phyloP scores from a whole-genome alignment of 176 grass and related monocot species.

The Aegilops longissima region DNA sequence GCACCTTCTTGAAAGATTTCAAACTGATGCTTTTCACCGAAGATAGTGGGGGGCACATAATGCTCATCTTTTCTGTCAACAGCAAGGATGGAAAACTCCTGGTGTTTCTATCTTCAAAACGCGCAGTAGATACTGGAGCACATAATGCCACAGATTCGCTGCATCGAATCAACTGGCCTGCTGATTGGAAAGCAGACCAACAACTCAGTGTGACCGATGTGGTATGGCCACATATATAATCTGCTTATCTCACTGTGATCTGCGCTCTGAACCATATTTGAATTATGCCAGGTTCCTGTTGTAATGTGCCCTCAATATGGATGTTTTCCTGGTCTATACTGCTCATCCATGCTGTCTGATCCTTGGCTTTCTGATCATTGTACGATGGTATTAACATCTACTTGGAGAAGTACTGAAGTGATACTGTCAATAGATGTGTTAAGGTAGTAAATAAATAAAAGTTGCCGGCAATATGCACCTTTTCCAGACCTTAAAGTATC shows the following conservation, averaged over 20 bases:
- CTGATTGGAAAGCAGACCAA: slow-evolving; percentile 39
- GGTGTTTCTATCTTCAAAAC: slow-evolving; percentile 65
- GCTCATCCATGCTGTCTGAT: slow-evolving; percentile 56
- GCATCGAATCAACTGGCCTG: slow-evolving; percentile 54
- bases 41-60: not conserved
- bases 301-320: slow-evolving; percentile 71
- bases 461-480: not conserved
- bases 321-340: slow-evolving; percentile 84
- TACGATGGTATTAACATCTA: slow-evolving; percentile 67
- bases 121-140: slow-evolving; percentile 61
- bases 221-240: slow-evolving; percentile 34
- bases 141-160: slow-evolving; percentile 68
- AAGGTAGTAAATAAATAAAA: slow-evolving; percentile 56
- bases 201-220: slow-evolving; percentile 41
- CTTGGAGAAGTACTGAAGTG: slow-evolving; percentile 79
- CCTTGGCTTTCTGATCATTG: slow-evolving; percentile 88
- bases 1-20: not conserved
- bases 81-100: slow-evolving; percentile 60
- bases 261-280: not conserved
- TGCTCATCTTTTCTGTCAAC: not conserved
- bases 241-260: not conserved
- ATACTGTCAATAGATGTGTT: slow-evolving; percentile 73
- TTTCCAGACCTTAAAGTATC: not conserved
- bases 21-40: not conserved
- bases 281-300: slow-evolving; percentile 55